These are phyloP conservation scores for Exophiala viscosa DNA, from an alignment of 2,329 filamentous ascomycete species.

Conservation along the genomic window DNA sequence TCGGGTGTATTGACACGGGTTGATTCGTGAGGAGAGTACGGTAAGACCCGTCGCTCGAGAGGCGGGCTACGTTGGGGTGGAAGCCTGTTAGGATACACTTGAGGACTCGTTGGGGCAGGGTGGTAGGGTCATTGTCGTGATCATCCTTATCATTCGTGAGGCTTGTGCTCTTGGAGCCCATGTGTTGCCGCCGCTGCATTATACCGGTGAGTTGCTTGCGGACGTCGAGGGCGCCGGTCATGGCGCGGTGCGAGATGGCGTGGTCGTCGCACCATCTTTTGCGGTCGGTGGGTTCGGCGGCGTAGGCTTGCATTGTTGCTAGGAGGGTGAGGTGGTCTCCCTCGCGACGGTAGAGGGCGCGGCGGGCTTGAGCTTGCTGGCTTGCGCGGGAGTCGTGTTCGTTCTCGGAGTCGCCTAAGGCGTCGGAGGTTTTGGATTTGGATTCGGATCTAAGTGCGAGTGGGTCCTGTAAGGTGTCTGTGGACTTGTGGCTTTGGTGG, in stretches of 20 bases:
- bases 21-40: slow-evolving; percentile 60
- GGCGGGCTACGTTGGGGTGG: slow-evolving; percentile 54
- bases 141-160: neutral
- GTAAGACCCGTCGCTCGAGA: slow-evolving; percentile 44
- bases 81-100: slow-evolving; percentile 59
- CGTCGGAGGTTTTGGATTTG: neutral
- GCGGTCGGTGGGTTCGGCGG: slow-evolving; percentile 55
- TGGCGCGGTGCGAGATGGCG: slow-evolving; percentile 59
- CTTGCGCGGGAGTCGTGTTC: slow-evolving; percentile 6
- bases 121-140: slow-evolving; percentile 38
- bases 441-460: neutral
- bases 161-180: neutral
- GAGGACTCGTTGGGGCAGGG: slow-evolving; percentile 50
- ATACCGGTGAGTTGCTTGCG: slow-evolving; percentile 27
- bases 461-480: neutral
- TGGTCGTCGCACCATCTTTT: slow-evolving; percentile 59
- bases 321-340: slow-evolving; percentile 63
- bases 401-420: slow-evolving; percentile 9
- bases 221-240: slow-evolving; percentile 59
- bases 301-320: slow-evolving; percentile 58
- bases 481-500: slow-evolving; percentile 28
- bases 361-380: slow-evolving; percentile 53
- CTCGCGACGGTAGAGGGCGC: slow-evolving; percentile 56
- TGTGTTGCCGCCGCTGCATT: slow-evolving; percentile 14
- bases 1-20: slow-evolving; percentile 56